Percentiles rank a stretch among this genome's conserved stretches.
phyloP scores from a whole-genome alignment of 805 yeast species.

The Clavispora fructus region DNA sequence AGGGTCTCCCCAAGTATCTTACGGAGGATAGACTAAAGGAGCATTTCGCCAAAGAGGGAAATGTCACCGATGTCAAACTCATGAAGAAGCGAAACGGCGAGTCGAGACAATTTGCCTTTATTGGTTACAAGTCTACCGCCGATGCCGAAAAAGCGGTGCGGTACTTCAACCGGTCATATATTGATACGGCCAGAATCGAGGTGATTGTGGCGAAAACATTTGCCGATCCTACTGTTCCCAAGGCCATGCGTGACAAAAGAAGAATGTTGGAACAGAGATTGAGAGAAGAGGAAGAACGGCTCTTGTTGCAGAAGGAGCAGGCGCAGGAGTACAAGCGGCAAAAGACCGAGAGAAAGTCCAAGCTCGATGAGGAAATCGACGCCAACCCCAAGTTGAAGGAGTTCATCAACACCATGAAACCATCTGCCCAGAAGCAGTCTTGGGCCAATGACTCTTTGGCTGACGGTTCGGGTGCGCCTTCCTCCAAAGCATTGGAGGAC shows the following conservation, averaged over 20 bases:
- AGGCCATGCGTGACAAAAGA: slow-evolving; percentile 43
- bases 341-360: slow-evolving; percentile 27
- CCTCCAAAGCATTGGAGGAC: slow-evolving; percentile 38
- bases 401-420: slow-evolving; percentile 78
- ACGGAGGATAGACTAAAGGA: slow-evolving; percentile 67
- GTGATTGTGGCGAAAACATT: slow-evolving; percentile 82
- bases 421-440: slow-evolving; percentile 61
- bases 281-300: slow-evolving; percentile 37
- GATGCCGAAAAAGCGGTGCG: slow-evolving; percentile 78
- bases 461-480: slow-evolving; percentile 42
- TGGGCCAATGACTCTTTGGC: slow-evolving; percentile 66
- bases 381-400: slow-evolving; percentile 68
- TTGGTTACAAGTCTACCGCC: slow-evolving; percentile 69
- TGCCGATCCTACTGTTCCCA: slow-evolving; percentile 77
- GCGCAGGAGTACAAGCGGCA: slow-evolving; percentile 34
- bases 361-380: slow-evolving; percentile 57
- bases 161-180: slow-evolving; percentile 70
- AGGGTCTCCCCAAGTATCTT: slow-evolving; percentile 76
- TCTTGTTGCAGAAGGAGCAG: slow-evolving; percentile 34
- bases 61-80: slow-evolving; percentile 83
- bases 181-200: slow-evolving; percentile 74
- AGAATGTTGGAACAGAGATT: slow-evolving; percentile 39
- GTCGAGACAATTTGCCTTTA: slow-evolving; percentile 87
- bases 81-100: slow-evolving; percentile 78
- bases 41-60: slow-evolving; percentile 57